Base-by-base conservation (phyloP, 345 rosid species). In the Stellera chamaejasme region DNA sequence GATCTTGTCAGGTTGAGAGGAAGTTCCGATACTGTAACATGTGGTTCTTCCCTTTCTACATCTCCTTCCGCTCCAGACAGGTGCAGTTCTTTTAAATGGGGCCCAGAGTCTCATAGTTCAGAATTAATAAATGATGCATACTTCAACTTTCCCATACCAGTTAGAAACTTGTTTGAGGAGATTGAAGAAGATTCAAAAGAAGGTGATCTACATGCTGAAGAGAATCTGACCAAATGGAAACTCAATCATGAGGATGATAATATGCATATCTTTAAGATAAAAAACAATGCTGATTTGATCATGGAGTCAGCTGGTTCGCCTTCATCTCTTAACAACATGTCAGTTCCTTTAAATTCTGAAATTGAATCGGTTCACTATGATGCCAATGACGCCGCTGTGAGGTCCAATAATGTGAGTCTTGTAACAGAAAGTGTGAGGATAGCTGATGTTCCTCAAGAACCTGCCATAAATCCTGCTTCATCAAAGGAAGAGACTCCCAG, bases 241-340 rank as follows among this genome's bases (percentile, higher is more conserved):
- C 63, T 79, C 70, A 69, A 66, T 69, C 72, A 67, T 55, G 79
- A 72, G 49, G 84, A 78, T 54, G 87, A 75, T 47, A 70, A 64
- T 60, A 79, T 84, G 95, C 93, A 87, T 70, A 75, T 77, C 78
- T 90, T 87, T 70, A 87, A 75, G 72, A 80, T 87, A 71, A 72
- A 67, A 70, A 82, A 81, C 77, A 84, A 84, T 65, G 69, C 78
- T 66, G 96, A 84, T 63, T 72, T 87, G 72, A 69, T 84, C 75
- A 78, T 86, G 69, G 96, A 87, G 60, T 76, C 77, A 52, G 61
- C 52, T 53, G 77, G 69, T 56, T 77, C 79, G 49, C 66, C 77
- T 59, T 77, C 67, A 42, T 73, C 75, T 53, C 74, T 69, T 50
- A 64, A 66, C 60, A 62, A 42, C 60, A 56, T 49, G 50, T 50